Evolutionary conservation across 768 basidiomycete species (phyloP), one percentile per base, ranked within the genome.

Genomic region (Xerocomus potaroensis): DNA sequence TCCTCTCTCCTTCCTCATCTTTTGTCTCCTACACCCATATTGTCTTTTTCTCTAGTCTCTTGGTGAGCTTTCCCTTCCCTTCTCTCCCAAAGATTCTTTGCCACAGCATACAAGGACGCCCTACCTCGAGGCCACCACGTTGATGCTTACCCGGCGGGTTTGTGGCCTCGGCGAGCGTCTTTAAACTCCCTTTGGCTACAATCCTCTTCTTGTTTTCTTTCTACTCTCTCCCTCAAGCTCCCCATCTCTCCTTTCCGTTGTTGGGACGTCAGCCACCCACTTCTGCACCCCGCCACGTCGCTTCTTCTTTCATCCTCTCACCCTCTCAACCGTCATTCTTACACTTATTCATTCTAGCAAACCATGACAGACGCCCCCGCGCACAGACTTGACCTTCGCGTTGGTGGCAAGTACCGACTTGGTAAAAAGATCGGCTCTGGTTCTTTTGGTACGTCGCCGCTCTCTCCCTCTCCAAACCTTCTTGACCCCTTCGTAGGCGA

Each of bases 401-500:
- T 92, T 37, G 90, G 90, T 60, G 91, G 90, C 59, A 92, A 98
- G 72, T 97, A 98, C 77, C 82, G 95, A 62, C 84, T 98, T 55
- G 95, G 95, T 51, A 96, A 96, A 80, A 97, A 97, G 86, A 97
- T 98, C 62, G 95, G 95, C 53, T 95, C 92, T 27, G 95, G 95
- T 53, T 97, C 94, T 36, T 97, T 98, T 61, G 92, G 94, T 95
- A 60, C 63, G 87, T 75, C 40, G 9, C 43, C 16, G 29, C 32
- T 45, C 37, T 42, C 48, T 23, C 3, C 43, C 33, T n/a, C 24
- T 33, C 19, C 43, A 27, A 31, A 24, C 21, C 12, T 43, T 41
- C 48, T 34, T 56, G 19, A 60, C 49, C 48, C 34, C 32, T 19
- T 30, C 16, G 31, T 37, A 95, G 95, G 93, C 69, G 95, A 97